Evolutionary conservation across 2,329 filamentous ascomycete genomes (phyloP).

Genomic region (Epichloe gansuensis): DNA sequence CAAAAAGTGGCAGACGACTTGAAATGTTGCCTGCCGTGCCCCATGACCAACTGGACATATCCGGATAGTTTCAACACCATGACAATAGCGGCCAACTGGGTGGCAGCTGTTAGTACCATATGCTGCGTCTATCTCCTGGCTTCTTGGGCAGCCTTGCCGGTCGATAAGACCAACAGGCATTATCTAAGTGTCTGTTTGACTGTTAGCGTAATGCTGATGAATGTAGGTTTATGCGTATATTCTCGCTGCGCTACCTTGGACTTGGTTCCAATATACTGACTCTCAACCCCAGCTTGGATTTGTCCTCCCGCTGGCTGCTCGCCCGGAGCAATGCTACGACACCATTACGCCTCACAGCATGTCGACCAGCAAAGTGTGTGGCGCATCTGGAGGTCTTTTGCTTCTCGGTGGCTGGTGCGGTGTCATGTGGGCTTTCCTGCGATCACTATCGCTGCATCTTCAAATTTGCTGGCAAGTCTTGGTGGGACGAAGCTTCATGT

Average conservation of each 20-base stretch:
- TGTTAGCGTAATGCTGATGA: conserved; percentile 63
- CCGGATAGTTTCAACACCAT: conserved; percentile 46
- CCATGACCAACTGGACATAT: conserved; percentile 66
- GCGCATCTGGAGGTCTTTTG: conserved; percentile 75
- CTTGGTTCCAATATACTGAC: conserved; percentile 10
- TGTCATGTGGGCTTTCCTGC: conserved; percentile 82
- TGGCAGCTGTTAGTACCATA: conserved; percentile 63
- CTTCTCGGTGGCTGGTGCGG: conserved; percentile 76
- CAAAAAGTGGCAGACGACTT: conserved; percentile 35
- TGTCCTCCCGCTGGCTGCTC: conserved; percentile 70
- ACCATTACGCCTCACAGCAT: conserved; percentile 89
- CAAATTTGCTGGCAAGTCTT: conserved; percentile 97
- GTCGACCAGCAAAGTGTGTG: conserved; percentile 69
- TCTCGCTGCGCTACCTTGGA: not conserved
- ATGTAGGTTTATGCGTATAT: conserved; percentile 40
- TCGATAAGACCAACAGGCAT: conserved; percentile 82
- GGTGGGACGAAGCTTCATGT: conserved; percentile 82
- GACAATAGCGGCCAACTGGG: conserved; percentile 62
- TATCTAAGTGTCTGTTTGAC: conserved; percentile 86
- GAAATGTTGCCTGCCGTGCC: conserved; percentile 82
- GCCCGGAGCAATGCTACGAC: conserved; percentile 75
- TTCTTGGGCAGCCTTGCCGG: conserved; percentile 69
- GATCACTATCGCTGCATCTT: conserved; percentile 82
- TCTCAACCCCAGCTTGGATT: conserved; percentile 58
- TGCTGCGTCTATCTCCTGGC: conserved; percentile 65